Evolutionary conservation across 768 basidiomycete species (phyloP), one percentile per base, ranked within the genome.

Genomic region (Phlebiopsis flavidoalba): DNA sequence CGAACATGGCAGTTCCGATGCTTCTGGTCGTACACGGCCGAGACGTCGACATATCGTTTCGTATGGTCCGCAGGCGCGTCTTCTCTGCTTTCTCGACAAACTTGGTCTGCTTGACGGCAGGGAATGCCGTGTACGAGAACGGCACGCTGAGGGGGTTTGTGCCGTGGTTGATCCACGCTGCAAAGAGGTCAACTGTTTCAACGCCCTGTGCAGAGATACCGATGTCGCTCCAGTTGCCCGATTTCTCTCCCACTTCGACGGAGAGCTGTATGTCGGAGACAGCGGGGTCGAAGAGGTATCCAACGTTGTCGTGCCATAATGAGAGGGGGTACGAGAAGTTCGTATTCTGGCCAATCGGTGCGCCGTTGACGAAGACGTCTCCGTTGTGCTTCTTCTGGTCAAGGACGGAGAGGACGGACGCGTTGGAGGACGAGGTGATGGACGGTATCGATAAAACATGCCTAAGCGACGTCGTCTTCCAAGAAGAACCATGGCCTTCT

Each of bases 401-500:
- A 22, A 91, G 80, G 51, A 89, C 86, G 24, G 84, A 82, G 69
- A 81, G 78, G 14, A 89, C 78, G 2, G 83, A 75, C 1, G 80
- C 77, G 53, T 67, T 70, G 5, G 72, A 65, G n/a, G 72, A 68
- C 21, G 53, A 73, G 21, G 76, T 67, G 48, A 88, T 70, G 62
- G 74, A 75, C 53, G 83, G 76, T 24, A 89, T 66, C 79, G n/a
- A 84, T 83, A 63, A n/a, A n/a, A 89, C 82, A 63, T 83, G 79
- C 64, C 87, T n/a, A n/a, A n/a, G 85, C 10, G n/a, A 84, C 74
- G 61, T 86, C 84, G 64, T 83, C 72, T 14, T 81, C 78, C 36
- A 89, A 74, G 80, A 88, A 89, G 74, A 90, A 89, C 84, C 85
- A 88, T 0, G 81, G n/a, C 78, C 71, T 89, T 90, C 65, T 87